Evolutionary conservation across 2,329 filamentous ascomycete species (phyloP), one percentile per base, ranked within the genome.

Genomic region (Magnaporthiopsis poae): DNA sequence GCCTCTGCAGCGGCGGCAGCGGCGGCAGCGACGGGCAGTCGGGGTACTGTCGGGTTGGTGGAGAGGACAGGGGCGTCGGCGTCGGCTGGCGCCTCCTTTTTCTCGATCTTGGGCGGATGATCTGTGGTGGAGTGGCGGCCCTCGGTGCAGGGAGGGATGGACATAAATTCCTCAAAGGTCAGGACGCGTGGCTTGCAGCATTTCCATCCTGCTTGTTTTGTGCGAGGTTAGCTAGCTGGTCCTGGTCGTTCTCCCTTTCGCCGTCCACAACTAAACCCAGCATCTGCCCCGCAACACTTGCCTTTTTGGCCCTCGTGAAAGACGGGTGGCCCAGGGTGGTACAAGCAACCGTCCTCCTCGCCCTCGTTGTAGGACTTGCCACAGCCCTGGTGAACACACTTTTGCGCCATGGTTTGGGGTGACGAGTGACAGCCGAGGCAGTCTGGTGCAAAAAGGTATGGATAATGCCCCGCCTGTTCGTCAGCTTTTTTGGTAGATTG

Each of bases 221-320:
- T 5, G 31, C 15, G 2, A 29, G 56, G 60, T 29, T 18, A 39
- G 36, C 61, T 25, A 11, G 35, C 35, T 13, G 11, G 11, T 12
- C 12, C 11, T 12, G 35, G 11, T 11, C 11, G 1, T 11, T 36
- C 0, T 7, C 35, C 3, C 11, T 36, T 36, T 36, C 35, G 11
- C 11, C 35, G 11, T 36, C 35, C 35, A 36, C 35, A 35, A 35
- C 33, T 27, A 27, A n/a, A n/a, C n/a, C n/a, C n/a, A 68, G 21
- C 52, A 64, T 27, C 35, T 27, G 31, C 21, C 25, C 33, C 33
- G 21, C n/a, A 71, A 71, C 80, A 75, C 80, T 75, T 81, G 96
- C 94, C 95, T 88, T 99, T 98, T 80, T 97, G 94, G 69, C 95
- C 95, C 80, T 99, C 95, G 77, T 98, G 95, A 78, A 99, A 99